Base-by-base conservation (phyloP, 2,329 filamentous ascomycete species). In the Ophiocordyceps unilateralis region DNA sequence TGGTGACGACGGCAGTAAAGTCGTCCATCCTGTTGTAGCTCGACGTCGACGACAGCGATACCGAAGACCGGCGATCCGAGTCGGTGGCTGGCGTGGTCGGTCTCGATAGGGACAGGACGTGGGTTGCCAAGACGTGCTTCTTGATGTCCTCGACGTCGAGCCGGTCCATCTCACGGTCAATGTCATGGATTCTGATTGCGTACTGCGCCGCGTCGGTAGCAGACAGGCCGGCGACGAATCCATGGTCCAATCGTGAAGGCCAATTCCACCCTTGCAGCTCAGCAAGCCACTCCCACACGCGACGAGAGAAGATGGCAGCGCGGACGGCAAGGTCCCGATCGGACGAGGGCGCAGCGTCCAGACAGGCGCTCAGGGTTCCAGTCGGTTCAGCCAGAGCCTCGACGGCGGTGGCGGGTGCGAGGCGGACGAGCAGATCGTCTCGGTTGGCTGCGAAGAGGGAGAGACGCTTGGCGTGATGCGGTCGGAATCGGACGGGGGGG, bases 81-180 rank as follows among this genome's bases (percentile, higher is more conserved):
- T 55, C 52, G 17, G 58, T 56, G 30, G 59, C 50, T 3, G 62
- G 61, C 10, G 60, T 62, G 17, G 52, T 53, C 9, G 62, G 59
- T 39, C 62, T 51, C 20, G 63, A 63, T 19, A 63, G 50, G 66
- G 66, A 73, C 49, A 79, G 64, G 56, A 82, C 79, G 64, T 94
- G 83, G 53, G 83, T 83, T 59, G 81, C 78, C 48, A 95, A 66
- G 50, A 95, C 83, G 55, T 89, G 83, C 39, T 74, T 76, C 64
- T 98, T 96, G 56, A 98, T 78, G 49, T 93, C 86, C 54, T 96
- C 84, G 34, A 93, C 67, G 43, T 83, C 75, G 42, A 91, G 65
- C 34, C 74, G 70, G 44, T 83, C 75, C 64, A 91, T 66, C 44
- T 78, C 77, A 39, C 70, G 66, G 14, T 67, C 70, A 45, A 96